phyloP scores from a whole-genome alignment of 768 basidiomycete genomes.

The Suillus decipiens region DNA sequence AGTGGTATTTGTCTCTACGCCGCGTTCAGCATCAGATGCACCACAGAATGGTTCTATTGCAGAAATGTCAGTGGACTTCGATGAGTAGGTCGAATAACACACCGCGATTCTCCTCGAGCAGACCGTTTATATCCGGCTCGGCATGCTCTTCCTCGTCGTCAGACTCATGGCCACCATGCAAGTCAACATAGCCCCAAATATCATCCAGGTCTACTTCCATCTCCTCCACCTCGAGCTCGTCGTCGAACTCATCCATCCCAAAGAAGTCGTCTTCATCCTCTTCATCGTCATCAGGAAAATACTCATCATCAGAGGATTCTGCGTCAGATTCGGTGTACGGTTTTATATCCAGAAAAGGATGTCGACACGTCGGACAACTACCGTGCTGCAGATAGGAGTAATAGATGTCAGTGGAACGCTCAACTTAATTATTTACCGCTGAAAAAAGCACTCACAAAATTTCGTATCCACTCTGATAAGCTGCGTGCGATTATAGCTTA shows the following conservation, averaged over 20 bases:
- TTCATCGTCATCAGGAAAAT: constrained; percentile 53
- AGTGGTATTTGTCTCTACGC: not conserved
- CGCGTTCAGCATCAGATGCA: not conserved
- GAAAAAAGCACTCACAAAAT: constrained; percentile 40
- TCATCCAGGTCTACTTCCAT: constrained; percentile 37
- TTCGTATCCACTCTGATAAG: constrained; percentile 66
- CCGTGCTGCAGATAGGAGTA: constrained; percentile 53
- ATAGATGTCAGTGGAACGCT: constrained; percentile 9
- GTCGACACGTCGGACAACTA: constrained; percentile 68
- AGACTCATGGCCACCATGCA: constrained; percentile 29
- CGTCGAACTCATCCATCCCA: constrained; percentile 41
- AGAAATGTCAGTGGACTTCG: not conserved
- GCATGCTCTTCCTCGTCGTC: constrained; percentile 39
- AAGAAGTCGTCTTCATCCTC: constrained; percentile 45
- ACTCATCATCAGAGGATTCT: constrained; percentile 71
- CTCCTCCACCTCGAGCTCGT: constrained; percentile 39
- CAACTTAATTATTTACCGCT: not conserved
- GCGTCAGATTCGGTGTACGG: constrained; percentile 55
- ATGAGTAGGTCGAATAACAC: constrained; percentile 2
- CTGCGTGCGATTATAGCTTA: constrained; percentile 32
- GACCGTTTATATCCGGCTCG: constrained; percentile 23
- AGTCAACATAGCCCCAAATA: constrained; percentile 16
- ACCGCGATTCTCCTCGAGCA: constrained; percentile 18
- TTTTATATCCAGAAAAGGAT: constrained; percentile 55
- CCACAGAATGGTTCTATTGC: not conserved